Evolutionary conservation across 1,139 yeast species (phyloP).

Genomic region (Taphrina flavorubra): DNA sequence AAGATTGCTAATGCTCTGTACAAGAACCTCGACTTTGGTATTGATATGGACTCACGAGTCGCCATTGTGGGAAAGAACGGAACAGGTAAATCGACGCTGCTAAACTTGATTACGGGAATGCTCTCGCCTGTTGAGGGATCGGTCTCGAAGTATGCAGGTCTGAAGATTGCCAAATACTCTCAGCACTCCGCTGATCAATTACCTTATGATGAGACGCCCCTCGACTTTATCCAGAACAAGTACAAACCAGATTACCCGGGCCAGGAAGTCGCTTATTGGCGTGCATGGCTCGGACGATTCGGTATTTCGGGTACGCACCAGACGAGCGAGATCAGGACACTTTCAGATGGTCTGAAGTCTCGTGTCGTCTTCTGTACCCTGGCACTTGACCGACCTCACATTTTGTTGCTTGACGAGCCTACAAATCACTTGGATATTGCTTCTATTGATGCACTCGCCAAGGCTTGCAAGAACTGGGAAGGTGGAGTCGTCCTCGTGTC

Average conservation of each 20-base stretch:
- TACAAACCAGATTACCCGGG: conserved; percentile 64
- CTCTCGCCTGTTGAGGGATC: conserved; percentile 81
- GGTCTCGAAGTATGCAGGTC: conserved; percentile 95
- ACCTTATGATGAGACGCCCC: conserved; percentile 90
- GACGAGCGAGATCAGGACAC: conserved; percentile 97
- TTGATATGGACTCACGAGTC: conserved; percentile 98
- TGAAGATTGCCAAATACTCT: conserved; percentile 97
- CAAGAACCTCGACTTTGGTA: conserved; percentile 92
- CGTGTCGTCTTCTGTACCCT: conserved; percentile 96
- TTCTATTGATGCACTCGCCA: conserved; percentile 96
- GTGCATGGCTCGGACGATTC: conserved; percentile 96
- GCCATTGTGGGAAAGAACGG: conserved; percentile 99
- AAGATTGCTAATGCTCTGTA: conserved; percentile 85
- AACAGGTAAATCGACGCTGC: conserved; percentile 96
- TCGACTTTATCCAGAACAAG: conserved; percentile 89
- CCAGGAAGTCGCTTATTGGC: conserved; percentile 98
- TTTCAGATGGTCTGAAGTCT: conserved; percentile 98
- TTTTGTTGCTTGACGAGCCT: conserved; percentile 96
- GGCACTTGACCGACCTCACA: conserved; percentile 94
- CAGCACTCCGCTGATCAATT: conserved; percentile 99
- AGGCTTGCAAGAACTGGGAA: conserved; percentile 87
- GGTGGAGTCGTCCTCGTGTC: conserved; percentile 99
- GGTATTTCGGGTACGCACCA: conserved; percentile 99
- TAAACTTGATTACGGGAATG: conserved; percentile 95
- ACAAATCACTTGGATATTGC: conserved; percentile 99